A percentile compares a stretch with the other conserved stretches of the same genome.
These are phyloP conservation scores for Dictyophora rubrovolvata DNA, from an alignment of 768 basidiomycete species.

Conservation along the genomic window DNA sequence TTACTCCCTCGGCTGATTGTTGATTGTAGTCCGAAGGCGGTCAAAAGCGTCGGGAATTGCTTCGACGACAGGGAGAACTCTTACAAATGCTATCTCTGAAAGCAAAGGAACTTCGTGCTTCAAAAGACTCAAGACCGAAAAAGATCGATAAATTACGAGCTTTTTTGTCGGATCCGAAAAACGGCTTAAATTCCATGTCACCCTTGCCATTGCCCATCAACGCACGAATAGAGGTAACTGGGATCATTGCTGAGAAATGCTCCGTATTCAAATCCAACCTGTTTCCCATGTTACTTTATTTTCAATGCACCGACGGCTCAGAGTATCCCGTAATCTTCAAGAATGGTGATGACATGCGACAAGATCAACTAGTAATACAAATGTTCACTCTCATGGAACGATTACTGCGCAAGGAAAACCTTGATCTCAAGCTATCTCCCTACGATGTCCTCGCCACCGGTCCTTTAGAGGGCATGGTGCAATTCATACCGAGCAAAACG, in stretches of 20 bases:
- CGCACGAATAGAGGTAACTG: constrained; percentile 73
- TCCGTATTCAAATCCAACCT: constrained; percentile 97
- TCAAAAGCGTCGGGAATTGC: constrained; percentile 71
- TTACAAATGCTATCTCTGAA: constrained; percentile 78
- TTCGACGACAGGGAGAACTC: constrained; percentile 85
- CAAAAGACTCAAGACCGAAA: constrained; percentile 90
- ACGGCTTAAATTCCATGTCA: constrained; percentile 63
- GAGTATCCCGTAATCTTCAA: constrained; percentile 97
- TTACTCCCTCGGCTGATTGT: background rate
- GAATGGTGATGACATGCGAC: constrained; percentile 96
- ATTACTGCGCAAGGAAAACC: constrained; percentile 83
- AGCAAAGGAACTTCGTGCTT: constrained; percentile 77
- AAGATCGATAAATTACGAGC: constrained; percentile 95
- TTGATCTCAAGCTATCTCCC: constrained; percentile 85
- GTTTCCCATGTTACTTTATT: constrained; percentile 82
- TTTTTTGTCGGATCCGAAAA: constrained; percentile 76
- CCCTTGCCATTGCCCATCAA: constrained; percentile 86
- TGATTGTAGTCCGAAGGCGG: constrained; percentile 57
- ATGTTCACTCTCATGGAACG: constrained; percentile 98
- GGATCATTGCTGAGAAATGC: constrained; percentile 85
- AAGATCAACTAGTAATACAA: constrained; percentile 97
- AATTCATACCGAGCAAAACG: constrained; percentile 93
- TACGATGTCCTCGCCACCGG: constrained; percentile 93
- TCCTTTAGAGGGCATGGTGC: constrained; percentile 86
- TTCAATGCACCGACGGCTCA: constrained; percentile 72